Conservation (phyloP, 1,284 basidiomycete genomes). For the Ganoderma sinense region DNA sequence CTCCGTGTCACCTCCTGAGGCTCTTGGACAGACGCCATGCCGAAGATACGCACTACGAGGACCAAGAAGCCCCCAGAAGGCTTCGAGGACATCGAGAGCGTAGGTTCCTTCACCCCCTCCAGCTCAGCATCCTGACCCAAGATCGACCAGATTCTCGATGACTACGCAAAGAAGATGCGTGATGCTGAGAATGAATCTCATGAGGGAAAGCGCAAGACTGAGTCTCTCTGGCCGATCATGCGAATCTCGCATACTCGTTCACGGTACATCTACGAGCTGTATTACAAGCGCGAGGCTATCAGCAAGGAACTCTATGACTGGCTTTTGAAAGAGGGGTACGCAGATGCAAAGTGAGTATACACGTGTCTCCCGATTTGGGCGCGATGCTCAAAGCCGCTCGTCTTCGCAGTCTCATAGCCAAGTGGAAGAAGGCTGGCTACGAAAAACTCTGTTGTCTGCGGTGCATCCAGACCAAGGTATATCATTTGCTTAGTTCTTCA, state of each 20-base stretch:
- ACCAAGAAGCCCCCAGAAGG: slow-evolving; percentile 98
- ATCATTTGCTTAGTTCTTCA: slow-evolving; percentile 32
- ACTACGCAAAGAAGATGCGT: slow-evolving; percentile 96
- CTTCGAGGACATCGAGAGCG: slow-evolving; percentile 93
- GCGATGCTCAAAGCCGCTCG: neutral
- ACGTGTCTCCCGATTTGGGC: neutral
- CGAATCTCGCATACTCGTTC: slow-evolving; percentile 95
- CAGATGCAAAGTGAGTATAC: slow-evolving; percentile 89
- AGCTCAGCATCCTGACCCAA: neutral
- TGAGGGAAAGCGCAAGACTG: slow-evolving; percentile 97
- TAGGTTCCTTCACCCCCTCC: slow-evolving; percentile 43
- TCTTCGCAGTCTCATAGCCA: slow-evolving; percentile 86
- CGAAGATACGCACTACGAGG: slow-evolving; percentile 92
- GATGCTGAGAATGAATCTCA: slow-evolving; percentile 98
- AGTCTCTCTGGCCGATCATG: slow-evolving; percentile 99
- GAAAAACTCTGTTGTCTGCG: slow-evolving; percentile 98
- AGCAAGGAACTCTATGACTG: slow-evolving; percentile 96
- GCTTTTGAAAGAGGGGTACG: slow-evolving; percentile 97
- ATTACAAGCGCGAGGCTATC: slow-evolving; percentile 98
- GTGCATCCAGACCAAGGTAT: slow-evolving; percentile 93
- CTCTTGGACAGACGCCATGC: slow-evolving; percentile 66
- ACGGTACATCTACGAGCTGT: slow-evolving; percentile 97
- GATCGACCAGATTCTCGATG: slow-evolving; percentile 79
- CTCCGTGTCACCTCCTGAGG: neutral
- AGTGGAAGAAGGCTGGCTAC: slow-evolving; percentile 99